phyloP scores from a whole-genome alignment of 495 filamentous ascomycete genomes.

The Neurospora sp. region DNA sequence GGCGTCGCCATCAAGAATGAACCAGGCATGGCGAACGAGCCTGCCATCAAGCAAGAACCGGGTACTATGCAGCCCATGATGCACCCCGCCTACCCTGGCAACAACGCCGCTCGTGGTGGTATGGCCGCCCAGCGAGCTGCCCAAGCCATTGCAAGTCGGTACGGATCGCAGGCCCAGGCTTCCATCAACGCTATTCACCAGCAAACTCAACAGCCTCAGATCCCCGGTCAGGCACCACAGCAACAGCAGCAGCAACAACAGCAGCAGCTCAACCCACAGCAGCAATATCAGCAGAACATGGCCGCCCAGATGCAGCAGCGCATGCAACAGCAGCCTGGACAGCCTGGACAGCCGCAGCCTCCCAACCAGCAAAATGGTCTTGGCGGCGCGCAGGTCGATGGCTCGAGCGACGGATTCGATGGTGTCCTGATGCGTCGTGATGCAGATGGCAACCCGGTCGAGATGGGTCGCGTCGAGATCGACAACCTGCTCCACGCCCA shows the following conservation, averaged over 20 bases:
- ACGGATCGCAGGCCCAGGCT: slow-evolving; percentile 57
- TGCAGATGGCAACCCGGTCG: slow-evolving; percentile 24
- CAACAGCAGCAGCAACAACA: slow-evolving; percentile 33
- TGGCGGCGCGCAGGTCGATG: slow-evolving; percentile 35
- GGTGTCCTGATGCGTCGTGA: slow-evolving; percentile 41
- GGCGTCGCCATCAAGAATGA: slow-evolving; percentile 64
- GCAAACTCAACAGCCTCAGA: slow-evolving; percentile 17
- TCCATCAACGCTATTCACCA: slow-evolving; percentile 50
- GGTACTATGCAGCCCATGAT: slow-evolving; percentile 6
- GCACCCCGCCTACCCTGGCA: slow-evolving; percentile 1
- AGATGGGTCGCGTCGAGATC: slow-evolving; percentile 45
- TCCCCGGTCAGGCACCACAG: slow-evolving; percentile 13
- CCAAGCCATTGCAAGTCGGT: slow-evolving; percentile 56
- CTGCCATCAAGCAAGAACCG: slow-evolving; percentile 30
- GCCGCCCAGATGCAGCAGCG: slow-evolving; percentile 19
- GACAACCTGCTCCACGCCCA: slow-evolving; percentile 54
- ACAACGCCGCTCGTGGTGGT: slow-evolving; percentile 14
- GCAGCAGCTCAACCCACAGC: slow-evolving; percentile 33
- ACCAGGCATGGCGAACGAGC: slow-evolving; percentile 44
- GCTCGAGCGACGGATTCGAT: slow-evolving; percentile 39
- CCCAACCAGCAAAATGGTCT: slow-evolving; percentile 31
- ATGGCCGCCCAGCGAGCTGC: slow-evolving; percentile 57
- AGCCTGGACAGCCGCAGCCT: slow-evolving; percentile 27
- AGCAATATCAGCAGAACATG: slow-evolving; percentile 18
- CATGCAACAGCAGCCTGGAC: slow-evolving; percentile 14